phyloP scores from a whole-genome alignment of 2,329 filamentous ascomycete species.

The Pseudogymnoascus pannorum region DNA sequence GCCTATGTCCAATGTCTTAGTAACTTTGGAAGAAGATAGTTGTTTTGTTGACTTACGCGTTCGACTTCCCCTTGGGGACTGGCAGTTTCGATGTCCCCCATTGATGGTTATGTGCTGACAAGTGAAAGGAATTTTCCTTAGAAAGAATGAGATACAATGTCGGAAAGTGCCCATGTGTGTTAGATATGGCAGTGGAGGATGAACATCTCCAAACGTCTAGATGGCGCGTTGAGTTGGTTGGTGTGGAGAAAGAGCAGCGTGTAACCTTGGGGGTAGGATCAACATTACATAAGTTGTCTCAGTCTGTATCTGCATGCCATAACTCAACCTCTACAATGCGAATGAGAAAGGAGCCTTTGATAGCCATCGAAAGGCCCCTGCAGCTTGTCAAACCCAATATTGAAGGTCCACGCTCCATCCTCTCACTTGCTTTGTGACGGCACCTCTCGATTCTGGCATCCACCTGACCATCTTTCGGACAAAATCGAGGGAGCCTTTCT shows the following conservation, averaged over 20 bases:
- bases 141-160: background rate
- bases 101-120: background rate
- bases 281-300: background rate
- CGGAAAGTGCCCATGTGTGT: background rate
- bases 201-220: background rate
- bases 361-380: too few relatives aligned
- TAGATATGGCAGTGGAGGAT: background rate
- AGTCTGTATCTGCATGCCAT: background rate
- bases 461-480: constrained; percentile 20
- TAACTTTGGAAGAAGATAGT: background rate
- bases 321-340: background rate
- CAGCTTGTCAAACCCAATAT: too few relatives aligned
- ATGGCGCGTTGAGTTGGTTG: background rate
- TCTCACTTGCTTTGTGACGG: too few relatives aligned
- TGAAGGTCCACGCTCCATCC: too few relatives aligned
- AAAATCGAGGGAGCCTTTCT: constrained; percentile 20
- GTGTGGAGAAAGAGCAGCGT: background rate
- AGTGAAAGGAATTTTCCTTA: background rate
- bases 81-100: background rate
- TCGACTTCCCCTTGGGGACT: background rate
- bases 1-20: background rate
- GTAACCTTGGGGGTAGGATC: background rate
- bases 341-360: too few relatives aligned
- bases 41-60: background rate
- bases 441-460: constrained; percentile 22